Evolutionary conservation across 495 filamentous ascomycete genomes (phyloP).

Genomic region (Tuber indicum): DNA sequence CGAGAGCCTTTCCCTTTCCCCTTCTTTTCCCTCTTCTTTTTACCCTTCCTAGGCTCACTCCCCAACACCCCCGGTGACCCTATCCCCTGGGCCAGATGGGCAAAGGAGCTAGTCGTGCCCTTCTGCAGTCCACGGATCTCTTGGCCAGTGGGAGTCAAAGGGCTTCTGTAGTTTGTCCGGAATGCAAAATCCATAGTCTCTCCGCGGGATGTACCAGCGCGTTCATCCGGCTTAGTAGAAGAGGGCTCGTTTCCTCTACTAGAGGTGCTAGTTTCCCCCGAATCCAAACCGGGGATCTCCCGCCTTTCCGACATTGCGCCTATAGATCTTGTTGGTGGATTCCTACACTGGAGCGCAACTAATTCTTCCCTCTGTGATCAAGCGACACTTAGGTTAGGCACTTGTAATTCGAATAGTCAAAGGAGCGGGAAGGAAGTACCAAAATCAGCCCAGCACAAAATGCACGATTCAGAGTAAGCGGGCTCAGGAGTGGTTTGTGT

Average conservation of each 20-base stretch:
- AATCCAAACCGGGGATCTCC: not conserved
- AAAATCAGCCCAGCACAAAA: not conserved
- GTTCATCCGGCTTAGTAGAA: not conserved
- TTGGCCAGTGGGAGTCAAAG: not conserved
- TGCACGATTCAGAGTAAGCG: not conserved
- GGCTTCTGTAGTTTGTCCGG: not conserved
- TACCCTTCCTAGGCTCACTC: slow-evolving; percentile 6
- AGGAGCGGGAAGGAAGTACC: not conserved
- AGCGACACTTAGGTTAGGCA: not conserved
- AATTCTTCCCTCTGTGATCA: not conserved
- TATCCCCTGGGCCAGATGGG: not conserved
- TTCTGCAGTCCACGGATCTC: not conserved
- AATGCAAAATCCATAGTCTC: not conserved
- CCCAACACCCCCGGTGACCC: not conserved
- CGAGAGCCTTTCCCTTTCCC: not conserved
- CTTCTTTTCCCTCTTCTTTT: not conserved
- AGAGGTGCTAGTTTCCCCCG: not conserved
- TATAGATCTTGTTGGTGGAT: not conserved
- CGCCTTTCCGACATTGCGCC: not conserved
- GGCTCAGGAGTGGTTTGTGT: not conserved
- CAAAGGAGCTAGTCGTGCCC: not conserved
- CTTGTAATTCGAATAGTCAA: not conserved
- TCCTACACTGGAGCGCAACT: not conserved
- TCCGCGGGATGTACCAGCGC: not conserved
- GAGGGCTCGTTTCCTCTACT: not conserved